Percentiles rank a stretch among this genome's conserved stretches.
Evolutionary conservation across 108 stramenopile species (phyloP).

Genomic region (Aurantiochytrium sp.): DNA sequence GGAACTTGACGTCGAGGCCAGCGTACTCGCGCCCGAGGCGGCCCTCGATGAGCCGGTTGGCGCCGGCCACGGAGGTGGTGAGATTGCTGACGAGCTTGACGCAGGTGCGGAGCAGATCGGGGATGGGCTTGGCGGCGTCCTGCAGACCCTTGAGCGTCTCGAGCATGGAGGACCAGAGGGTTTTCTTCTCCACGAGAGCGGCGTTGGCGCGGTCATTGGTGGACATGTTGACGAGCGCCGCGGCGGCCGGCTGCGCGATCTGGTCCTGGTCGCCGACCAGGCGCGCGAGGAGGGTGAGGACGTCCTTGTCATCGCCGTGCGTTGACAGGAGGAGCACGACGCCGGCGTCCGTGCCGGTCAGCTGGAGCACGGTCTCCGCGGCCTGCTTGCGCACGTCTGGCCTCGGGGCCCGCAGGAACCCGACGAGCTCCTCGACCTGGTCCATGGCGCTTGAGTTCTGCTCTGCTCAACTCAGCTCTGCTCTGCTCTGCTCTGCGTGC

Average conservation of each 20-base stretch:
- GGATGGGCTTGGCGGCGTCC: background rate
- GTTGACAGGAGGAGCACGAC: background rate
- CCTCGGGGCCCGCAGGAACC: background rate
- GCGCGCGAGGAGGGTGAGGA: background rate
- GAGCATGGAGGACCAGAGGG: background rate
- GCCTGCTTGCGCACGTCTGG: slow-evolving; percentile 25
- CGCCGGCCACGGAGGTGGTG: slow-evolving; percentile 19
- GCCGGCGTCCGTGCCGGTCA: slow-evolving; percentile 15
- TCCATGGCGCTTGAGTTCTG: background rate
- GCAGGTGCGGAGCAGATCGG: background rate
- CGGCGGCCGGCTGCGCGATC: background rate
- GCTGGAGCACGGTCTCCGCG: background rate
- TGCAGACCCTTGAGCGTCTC: background rate
- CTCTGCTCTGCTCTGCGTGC: background rate
- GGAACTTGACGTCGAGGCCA: background rate
- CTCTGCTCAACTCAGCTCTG: no score
- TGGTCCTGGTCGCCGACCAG: slow-evolving; percentile 7
- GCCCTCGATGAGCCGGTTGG: background rate
- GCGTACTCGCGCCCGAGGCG: background rate
- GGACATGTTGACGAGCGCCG: slow-evolving; percentile 20
- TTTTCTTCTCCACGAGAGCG: background rate
- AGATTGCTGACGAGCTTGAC: slow-evolving; percentile 14
- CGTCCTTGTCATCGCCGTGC: slow-evolving; percentile 11
- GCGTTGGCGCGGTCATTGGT: background rate
- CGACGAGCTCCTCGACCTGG: slow-evolving; percentile 22